These are phyloP conservation scores for Diophrys sp. DNA, from an alignment of 73 alveolate genomes.

Conservation along the genomic window DNA sequence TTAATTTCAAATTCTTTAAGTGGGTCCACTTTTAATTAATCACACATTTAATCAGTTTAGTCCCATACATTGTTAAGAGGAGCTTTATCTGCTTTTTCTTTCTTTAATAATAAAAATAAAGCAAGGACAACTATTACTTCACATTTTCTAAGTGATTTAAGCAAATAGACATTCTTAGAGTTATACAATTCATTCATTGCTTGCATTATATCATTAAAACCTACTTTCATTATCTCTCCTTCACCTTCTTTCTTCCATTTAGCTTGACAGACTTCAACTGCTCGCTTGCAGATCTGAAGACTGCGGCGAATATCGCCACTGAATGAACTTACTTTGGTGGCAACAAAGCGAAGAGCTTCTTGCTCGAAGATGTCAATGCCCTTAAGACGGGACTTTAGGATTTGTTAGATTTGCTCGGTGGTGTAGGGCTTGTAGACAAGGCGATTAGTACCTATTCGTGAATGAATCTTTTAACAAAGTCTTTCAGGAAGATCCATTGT, in stretches of 20 bases:
- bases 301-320: slow-evolving; percentile 91
- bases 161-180: slow-evolving; percentile 63
- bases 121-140: slow-evolving; percentile 67
- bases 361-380: slow-evolving; percentile 61
- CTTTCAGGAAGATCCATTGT: slow-evolving; percentile 96
- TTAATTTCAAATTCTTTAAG: slow-evolving; percentile 12
- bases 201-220: slow-evolving; percentile 30
- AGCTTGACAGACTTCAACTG: slow-evolving; percentile 62
- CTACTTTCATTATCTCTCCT: background rate
- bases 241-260: slow-evolving; percentile 33
- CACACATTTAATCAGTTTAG: slow-evolving; percentile 18
- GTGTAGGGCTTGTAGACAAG: slow-evolving; percentile 89
- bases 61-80: slow-evolving; percentile 13
- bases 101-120: slow-evolving; percentile 40
- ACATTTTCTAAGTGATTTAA: slow-evolving; percentile 58
- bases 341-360: slow-evolving; percentile 67
- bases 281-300: slow-evolving; percentile 78
- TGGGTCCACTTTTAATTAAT: background rate
- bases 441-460: slow-evolving; percentile 92
- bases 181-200: slow-evolving; percentile 72
- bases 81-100: slow-evolving; percentile 7
- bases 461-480: slow-evolving; percentile 71
- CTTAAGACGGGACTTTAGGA: slow-evolving; percentile 70
- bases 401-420: slow-evolving; percentile 71
- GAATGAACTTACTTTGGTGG: slow-evolving; percentile 81